Conservation (phyloP, 1,139 yeast genomes). For the Entelexis sorbosivorans region DNA sequence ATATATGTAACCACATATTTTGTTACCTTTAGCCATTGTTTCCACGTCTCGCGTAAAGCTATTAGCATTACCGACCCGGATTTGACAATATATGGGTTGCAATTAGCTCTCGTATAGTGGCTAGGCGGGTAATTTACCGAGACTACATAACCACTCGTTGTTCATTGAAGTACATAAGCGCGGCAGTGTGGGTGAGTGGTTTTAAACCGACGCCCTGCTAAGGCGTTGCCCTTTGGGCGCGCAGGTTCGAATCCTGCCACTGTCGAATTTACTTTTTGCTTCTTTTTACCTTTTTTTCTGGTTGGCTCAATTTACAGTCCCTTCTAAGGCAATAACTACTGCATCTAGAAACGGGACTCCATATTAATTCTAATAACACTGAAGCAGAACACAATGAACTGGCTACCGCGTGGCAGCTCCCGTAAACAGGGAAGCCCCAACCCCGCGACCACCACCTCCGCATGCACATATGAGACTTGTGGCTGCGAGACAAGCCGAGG, state of each 20-base stretch:
- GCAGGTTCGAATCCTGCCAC: constrained; percentile 87
- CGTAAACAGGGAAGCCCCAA: too few species aligned
- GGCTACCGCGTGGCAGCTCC: too few species aligned
- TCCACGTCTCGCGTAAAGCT: too few species aligned
- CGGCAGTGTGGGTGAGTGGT: constrained; percentile 24
- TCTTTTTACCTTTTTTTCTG: neutral
- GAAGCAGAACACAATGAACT: too few species aligned
- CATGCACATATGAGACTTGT: neutral
- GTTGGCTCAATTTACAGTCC: too few species aligned
- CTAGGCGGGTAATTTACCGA: neutral
- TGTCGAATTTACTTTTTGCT: constrained; percentile 40
- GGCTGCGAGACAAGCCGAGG: neutral
- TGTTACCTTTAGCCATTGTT: too few species aligned
- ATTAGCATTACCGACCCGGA: neutral
- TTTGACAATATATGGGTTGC: too few species aligned
- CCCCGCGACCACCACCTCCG: neutral
- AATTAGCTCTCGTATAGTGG: neutral
- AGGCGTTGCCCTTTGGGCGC: constrained; percentile 64
- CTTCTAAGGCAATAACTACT: too few species aligned
- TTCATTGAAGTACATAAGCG: neutral
- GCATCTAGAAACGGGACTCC: too few species aligned
- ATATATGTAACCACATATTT: too few species aligned
- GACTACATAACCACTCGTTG: neutral
- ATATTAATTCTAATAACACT: too few species aligned
- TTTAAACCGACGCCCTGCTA: constrained; percentile 24